These are phyloP conservation scores for Yamadazyma epiphylla DNA, from an alignment of 1,139 yeast genomes.

Conservation along the genomic window DNA sequence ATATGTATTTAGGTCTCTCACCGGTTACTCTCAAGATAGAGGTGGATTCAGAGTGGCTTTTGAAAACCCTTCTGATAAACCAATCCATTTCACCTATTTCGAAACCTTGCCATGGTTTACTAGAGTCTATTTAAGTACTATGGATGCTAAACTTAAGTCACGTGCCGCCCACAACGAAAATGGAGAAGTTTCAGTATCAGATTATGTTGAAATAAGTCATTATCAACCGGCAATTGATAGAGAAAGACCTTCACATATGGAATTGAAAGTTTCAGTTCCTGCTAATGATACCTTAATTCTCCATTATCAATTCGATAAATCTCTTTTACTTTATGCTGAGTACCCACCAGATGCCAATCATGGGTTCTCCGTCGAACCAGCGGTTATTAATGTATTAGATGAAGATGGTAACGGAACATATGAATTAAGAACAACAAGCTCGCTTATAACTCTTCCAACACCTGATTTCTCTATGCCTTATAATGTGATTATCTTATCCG, in stretches of 20 bases:
- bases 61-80: slow-evolving; percentile 45
- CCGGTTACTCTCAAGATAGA: slow-evolving; percentile 87
- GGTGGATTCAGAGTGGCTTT: slow-evolving; percentile 86
- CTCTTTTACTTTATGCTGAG: slow-evolving; percentile 79
- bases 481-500: slow-evolving; percentile 90
- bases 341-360: slow-evolving; percentile 99
- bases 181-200: slow-evolving; percentile 17
- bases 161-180: too few relatives aligned
- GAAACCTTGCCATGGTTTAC: slow-evolving; percentile 94
- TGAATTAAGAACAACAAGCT: slow-evolving; percentile 76
- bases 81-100: slow-evolving; percentile 57
- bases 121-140: slow-evolving; percentile 74
- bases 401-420: slow-evolving; percentile 31
- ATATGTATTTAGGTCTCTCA: slow-evolving; percentile 74
- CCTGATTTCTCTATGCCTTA: slow-evolving; percentile 99
- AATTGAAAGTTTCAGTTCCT: slow-evolving; percentile 62
- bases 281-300: slow-evolving; percentile 59
- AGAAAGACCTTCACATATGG: slow-evolving; percentile 78
- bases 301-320: slow-evolving; percentile 81
- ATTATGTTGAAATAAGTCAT: slow-evolving; percentile 46
- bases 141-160: slow-evolving; percentile 21
- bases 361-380: slow-evolving; percentile 93
- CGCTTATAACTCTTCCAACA: slow-evolving; percentile 82
- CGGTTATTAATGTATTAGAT: slow-evolving; percentile 59
- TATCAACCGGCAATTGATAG: slow-evolving; percentile 82